Conservation (phyloP, 2,329 filamentous ascomycete species). For the Colletotrichum coccodes region DNA sequence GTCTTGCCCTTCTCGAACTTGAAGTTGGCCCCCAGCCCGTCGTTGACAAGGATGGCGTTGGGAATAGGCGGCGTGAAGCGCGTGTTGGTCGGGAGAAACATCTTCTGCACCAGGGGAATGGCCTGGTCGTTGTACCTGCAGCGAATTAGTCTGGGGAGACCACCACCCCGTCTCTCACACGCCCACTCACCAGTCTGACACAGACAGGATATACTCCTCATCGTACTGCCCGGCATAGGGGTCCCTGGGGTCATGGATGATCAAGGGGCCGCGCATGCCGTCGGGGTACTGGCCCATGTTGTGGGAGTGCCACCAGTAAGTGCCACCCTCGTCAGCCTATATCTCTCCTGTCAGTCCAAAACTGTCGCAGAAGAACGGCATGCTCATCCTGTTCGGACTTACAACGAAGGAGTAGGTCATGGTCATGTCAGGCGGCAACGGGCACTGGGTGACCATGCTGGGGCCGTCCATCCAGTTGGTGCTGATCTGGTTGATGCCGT, state of each 20-base stretch:
- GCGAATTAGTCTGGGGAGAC: conserved; percentile 1
- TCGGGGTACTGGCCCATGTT: conserved; percentile 73
- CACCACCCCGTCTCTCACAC: background rate
- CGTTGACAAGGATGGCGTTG: conserved; percentile 53
- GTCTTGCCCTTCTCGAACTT: conserved; percentile 53
- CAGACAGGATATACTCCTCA: conserved; percentile 62
- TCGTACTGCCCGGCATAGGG: conserved; percentile 65
- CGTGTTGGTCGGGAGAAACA: conserved; percentile 53
- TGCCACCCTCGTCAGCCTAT: conserved; percentile 49
- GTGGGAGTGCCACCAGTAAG: conserved; percentile 70
- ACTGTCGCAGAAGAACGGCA: background rate
- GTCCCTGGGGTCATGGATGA: conserved; percentile 67
- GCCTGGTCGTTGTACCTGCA: conserved; percentile 54
- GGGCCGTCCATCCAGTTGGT: conserved; percentile 70
- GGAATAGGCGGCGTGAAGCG: conserved; percentile 52
- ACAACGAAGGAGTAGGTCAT: conserved; percentile 65
- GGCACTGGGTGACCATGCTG: conserved; percentile 62
- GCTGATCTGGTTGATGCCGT: conserved; percentile 66
- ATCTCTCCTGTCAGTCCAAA: background rate
- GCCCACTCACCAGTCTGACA: conserved; percentile 47
- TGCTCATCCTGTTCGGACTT: conserved; percentile 31
- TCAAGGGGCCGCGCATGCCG: conserved; percentile 70
- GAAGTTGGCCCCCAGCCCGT: conserved; percentile 49
- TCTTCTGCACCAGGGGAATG: conserved; percentile 47
- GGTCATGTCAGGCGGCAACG: conserved; percentile 60